phyloP scores from a whole-genome alignment of 75 land plant genomes.

The Isoetes taiwanensis region DNA sequence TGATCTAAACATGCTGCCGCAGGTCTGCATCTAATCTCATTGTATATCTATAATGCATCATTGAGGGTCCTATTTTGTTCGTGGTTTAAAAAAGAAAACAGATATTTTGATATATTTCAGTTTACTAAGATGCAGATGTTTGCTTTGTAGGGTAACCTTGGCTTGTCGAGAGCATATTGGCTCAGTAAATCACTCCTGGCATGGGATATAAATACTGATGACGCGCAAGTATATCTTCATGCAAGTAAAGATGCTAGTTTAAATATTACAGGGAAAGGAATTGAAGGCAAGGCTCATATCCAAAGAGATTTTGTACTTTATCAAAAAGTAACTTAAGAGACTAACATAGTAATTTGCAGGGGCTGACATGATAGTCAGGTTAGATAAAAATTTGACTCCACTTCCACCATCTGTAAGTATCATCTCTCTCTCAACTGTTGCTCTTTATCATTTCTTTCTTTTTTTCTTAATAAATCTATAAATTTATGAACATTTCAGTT shows the following conservation, averaged over 20 bases:
- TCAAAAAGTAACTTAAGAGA: not conserved
- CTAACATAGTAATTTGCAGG: slow-evolving; percentile 28
- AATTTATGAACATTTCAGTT: slow-evolving; percentile 32
- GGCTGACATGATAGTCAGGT: slow-evolving; percentile 35
- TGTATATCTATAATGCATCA: too few species aligned
- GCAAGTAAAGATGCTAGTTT: slow-evolving; percentile 50
- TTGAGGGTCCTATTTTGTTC: too few species aligned
- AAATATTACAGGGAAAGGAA: slow-evolving; percentile 28
- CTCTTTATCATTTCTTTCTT: not conserved
- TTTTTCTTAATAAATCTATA: not conserved
- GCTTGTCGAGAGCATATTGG: slow-evolving; percentile 66
- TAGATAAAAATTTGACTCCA: slow-evolving; percentile 27
- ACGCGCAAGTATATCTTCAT: slow-evolving; percentile 39
- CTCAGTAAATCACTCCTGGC: slow-evolving; percentile 46
- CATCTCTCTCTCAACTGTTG: not conserved
- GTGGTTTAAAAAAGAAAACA: too few species aligned
- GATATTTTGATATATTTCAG: too few species aligned
- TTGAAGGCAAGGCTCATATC: slow-evolving; percentile 42
- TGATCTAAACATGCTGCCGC: too few species aligned
- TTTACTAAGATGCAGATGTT: not conserved
- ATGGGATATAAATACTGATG: slow-evolving; percentile 41
- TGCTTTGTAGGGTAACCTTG: slow-evolving; percentile 42
- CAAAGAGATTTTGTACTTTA: not conserved
- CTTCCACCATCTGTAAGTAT: slow-evolving; percentile 48
- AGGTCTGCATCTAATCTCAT: too few species aligned